Base-by-base conservation (phyloP, 768 basidiomycete genomes). In the Kwoniella europaea region DNA sequence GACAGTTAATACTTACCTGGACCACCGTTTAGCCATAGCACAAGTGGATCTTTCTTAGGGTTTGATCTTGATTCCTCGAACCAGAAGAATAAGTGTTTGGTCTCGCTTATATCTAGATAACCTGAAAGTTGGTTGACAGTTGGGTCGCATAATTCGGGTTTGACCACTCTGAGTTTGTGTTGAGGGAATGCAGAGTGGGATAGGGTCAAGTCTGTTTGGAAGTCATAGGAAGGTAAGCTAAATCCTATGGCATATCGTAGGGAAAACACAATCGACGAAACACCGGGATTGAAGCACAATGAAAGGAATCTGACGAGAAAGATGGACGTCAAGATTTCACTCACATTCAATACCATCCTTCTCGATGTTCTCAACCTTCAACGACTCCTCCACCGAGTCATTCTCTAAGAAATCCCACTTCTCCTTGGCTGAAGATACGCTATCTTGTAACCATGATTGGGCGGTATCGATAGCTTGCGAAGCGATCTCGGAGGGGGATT, bases 31-130 rank as follows among this genome's bases (percentile, higher is more conserved):
- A 70, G 86, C 95, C 95, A 97, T 58, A 97, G 86, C 10, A 95
- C 87, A 2, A 98, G 87, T 4, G 94, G 95, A 6, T 91, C 93
- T 63, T 88, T 86, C 62, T 87, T 84, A 0, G 96, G 94, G 18
- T 88, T 86, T 65, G 84, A 85, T 44, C 94, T 87, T 1, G 91
- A 89, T 84, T 97, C 95, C 75, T 98, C 86, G 76, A 76, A 91
- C 92, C 92, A 94, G 86, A 92, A 93, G 87, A 94, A 94, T 24
- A 94, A 85, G 76, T 94, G 92, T 75, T 91, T 91, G 75, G 89
- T 88, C 10, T 91, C 88, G 0, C 88, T 88, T 66, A 92, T 88
- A 79, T 94, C 92, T 42, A 95, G 87, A 82, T 93, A 94, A 35
- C 92, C 92, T 43, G 90, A 91, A 72, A 91, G 88, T 78, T 92